These are phyloP conservation scores for Sideroxylon spinosum DNA, from an alignment of 179 eudicot genomes.

Conservation along the genomic window DNA sequence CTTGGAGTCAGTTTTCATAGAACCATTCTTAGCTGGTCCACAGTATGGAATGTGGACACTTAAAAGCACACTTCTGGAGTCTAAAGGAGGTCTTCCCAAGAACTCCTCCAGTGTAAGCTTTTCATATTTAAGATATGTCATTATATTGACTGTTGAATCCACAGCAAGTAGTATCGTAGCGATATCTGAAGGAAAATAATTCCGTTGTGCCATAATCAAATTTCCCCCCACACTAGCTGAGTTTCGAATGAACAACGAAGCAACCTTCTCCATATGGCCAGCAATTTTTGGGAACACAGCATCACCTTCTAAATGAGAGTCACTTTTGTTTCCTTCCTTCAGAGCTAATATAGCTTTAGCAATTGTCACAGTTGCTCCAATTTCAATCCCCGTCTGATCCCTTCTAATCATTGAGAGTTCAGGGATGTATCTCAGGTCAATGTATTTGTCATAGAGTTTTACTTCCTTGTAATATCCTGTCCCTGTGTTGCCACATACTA, in stretches of 20 bases:
- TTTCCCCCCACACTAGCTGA: constrained; percentile 91
- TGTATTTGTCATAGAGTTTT: constrained; percentile 46
- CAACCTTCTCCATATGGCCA: constrained; percentile 76
- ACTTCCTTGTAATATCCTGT: constrained; percentile 74
- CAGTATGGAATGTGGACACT: constrained; percentile 54
- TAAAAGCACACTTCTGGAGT: constrained; percentile 46
- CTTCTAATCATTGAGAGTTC: constrained; percentile 55
- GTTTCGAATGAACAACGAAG: constrained; percentile 66
- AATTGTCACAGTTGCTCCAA: constrained; percentile 80
- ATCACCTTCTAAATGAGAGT: constrained; percentile 18
- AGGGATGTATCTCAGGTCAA: constrained; percentile 68
- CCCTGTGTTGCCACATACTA: constrained; percentile 83
- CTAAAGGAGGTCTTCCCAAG: constrained; percentile 55
- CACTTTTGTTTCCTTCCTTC: constrained; percentile 31
- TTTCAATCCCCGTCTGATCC: constrained; percentile 42
- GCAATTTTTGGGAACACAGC: constrained; percentile 51
- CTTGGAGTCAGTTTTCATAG: constrained; percentile 21
- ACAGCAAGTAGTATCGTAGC: constrained; percentile 74
- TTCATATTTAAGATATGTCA: constrained; percentile 39
- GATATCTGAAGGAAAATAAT: constrained; percentile 79
- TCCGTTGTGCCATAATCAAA: constrained; percentile 79
- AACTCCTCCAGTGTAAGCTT: constrained; percentile 61
- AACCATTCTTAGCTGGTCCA: constrained; percentile 24
- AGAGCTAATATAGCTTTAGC: constrained; percentile 54
- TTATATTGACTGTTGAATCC: constrained; percentile 46